A percentile compares a stretch with the other conserved stretches of the same genome.
Evolutionary conservation across 2,329 filamentous ascomycete genomes (phyloP).

Genomic region (Acrodontium crateriforme): DNA sequence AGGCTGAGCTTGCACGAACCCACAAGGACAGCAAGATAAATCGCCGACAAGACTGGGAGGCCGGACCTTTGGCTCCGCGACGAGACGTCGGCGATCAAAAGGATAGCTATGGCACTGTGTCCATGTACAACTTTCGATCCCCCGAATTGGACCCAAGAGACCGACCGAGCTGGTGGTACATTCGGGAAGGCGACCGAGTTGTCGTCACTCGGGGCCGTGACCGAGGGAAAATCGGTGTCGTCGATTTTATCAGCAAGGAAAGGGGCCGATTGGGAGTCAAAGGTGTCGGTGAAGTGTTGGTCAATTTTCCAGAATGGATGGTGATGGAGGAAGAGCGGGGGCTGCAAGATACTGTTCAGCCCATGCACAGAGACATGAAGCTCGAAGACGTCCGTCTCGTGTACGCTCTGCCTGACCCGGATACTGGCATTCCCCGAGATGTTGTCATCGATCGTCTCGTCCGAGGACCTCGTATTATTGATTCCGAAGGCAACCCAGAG

Average conservation of each 20-base stretch:
- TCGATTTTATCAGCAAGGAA: conserved; percentile 39
- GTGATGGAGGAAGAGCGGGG: conserved; percentile 24
- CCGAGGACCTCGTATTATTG: conserved; percentile 46
- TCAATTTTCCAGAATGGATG: conserved; percentile 28
- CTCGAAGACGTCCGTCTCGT: conserved; percentile 68
- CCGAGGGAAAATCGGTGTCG: conserved; percentile 69
- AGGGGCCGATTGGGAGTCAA: conserved; percentile 23
- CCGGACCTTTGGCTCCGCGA: conserved; percentile 66
- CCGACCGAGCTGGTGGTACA: conserved; percentile 16
- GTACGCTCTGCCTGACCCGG: conserved; percentile 54
- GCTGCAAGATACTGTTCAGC: neutral
- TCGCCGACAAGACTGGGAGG: conserved; percentile 61
- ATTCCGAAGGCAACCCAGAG: conserved; percentile 10
- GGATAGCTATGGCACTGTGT: conserved; percentile 43
- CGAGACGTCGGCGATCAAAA: conserved; percentile 50
- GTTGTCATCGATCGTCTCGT: conserved; percentile 49
- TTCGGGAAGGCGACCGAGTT: conserved; percentile 57
- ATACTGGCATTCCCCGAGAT: conserved; percentile 53
- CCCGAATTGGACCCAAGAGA: conserved; percentile 14
- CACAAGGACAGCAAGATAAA: conserved; percentile 39
- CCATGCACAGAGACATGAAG: conserved; percentile 33
- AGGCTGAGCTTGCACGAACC: conserved; percentile 17
- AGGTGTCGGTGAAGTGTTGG: conserved; percentile 30
- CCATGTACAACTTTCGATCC: conserved; percentile 12
- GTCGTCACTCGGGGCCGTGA: conserved; percentile 66